Base-by-base conservation (phyloP, 805 yeast genomes). In the Candida namnaoensis region DNA sequence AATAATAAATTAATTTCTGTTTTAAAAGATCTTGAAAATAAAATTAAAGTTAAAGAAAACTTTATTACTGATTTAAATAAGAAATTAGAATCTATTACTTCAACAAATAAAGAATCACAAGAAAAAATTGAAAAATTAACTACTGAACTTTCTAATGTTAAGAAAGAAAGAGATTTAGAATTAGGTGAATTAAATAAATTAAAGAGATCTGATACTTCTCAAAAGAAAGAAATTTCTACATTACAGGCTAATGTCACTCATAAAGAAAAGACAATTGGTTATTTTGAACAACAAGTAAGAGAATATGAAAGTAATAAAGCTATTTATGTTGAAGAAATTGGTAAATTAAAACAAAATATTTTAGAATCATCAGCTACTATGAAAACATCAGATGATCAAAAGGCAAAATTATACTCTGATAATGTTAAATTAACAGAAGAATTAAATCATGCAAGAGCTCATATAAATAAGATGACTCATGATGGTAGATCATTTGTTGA, bases 401-500 rank as follows among this genome's bases (percentile, higher is more conserved):
- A 67, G 15, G 45, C 51, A 1, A 60, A 60, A 34, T n/a, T 48
- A 2, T 39, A 41, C 5, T 61, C 58, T 27, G 78, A 75, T 41
- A 71, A 66, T 37, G 58, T 50, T 26, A 48, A 48, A 8, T 39
- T 62, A 30, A 49, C 44, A 10, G 58, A 57, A 7, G 76, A 71
- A n/a, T 52, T 70, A n/a, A 58, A 54, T 15, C 68, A 64, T 15
- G 55, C 68, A 41, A 64, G 58, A 56, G 41, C 53, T 56, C 43
- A 61, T 43, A 41, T 66, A 63, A 47, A 66, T 52, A 44, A 49
- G n/a, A 47, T 60, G 23, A 41, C 62, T 5, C 61, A 65, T 37
- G 74, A 69, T 37, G 62, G 62, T 41, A 72, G 71, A 27, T 53
- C 54, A 19, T 39, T 64, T 9, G 58, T 69, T 23, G 82, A 74